Percentiles rank a stretch among this genome's conserved stretches.
These are phyloP conservation scores for Cyclotella sp. DNA, from an alignment of 108 stramenopile genomes.

Conservation along the genomic window DNA sequence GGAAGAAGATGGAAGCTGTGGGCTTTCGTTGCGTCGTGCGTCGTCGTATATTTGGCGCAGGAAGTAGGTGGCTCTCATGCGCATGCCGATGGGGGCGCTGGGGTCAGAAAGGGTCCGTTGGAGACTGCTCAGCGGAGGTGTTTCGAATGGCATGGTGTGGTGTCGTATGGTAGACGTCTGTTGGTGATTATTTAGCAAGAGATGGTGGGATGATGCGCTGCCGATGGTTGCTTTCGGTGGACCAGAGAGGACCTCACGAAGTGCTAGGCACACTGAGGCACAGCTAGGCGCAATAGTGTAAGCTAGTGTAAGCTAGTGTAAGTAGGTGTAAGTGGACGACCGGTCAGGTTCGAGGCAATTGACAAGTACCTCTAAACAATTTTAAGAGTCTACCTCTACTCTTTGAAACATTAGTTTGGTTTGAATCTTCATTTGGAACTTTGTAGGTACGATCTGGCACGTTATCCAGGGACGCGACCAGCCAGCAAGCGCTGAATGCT, in stretches of 20 bases:
- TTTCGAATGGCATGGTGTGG: constrained; percentile 20
- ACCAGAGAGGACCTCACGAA: too few relatives aligned
- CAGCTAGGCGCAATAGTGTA: too few relatives aligned
- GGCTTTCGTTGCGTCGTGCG: constrained; percentile 3
- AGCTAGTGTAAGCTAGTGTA: too few relatives aligned
- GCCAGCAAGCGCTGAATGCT: too few relatives aligned
- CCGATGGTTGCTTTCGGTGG: not conserved
- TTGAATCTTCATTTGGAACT: too few relatives aligned
- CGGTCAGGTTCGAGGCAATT: too few relatives aligned
- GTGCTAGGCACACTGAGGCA: too few relatives aligned
- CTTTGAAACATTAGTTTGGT: too few relatives aligned
- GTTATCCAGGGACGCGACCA: too few relatives aligned
- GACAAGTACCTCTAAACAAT: too few relatives aligned
- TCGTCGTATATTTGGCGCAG: constrained; percentile 53
- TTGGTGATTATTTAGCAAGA: not conserved
- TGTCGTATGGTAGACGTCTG: not conserved
- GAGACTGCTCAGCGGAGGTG: constrained; percentile 58
- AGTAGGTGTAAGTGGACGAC: too few relatives aligned
- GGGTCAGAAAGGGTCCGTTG: constrained; percentile 54
- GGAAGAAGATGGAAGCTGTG: not conserved
- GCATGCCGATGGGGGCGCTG: constrained; percentile 74
- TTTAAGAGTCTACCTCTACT: too few relatives aligned
- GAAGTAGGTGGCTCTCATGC: constrained; percentile 90
- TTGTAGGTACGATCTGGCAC: not conserved
- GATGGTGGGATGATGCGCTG: not conserved